These are phyloP conservation scores for Helenozyma rhizophorensis DNA, from an alignment of 805 yeast genomes.

Conservation along the genomic window DNA sequence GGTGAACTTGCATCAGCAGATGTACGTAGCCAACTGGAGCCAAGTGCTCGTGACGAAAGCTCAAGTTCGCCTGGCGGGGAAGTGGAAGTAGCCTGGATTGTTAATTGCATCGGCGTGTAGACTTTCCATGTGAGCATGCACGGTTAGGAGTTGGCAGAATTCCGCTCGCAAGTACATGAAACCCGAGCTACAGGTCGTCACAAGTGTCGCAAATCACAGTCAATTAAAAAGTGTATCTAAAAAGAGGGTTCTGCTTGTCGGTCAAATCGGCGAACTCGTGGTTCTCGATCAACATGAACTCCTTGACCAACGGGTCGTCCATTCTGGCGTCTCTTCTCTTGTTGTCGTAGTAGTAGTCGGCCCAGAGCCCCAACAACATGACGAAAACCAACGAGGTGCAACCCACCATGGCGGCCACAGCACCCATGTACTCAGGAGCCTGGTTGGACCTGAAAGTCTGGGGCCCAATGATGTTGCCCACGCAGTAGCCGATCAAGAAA, in stretches of 20 bases:
- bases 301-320: conserved; percentile 14
- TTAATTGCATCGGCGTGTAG: too few species aligned
- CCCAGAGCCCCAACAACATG: conserved; percentile 20
- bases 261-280: conserved; percentile 51
- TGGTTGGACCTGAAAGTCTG: conserved; percentile 42
- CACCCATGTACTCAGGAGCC: conserved; percentile 41
- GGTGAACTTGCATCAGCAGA: too few species aligned
- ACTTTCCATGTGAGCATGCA: too few species aligned
- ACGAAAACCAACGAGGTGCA: conserved; percentile 26
- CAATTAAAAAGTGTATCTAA: conserved; percentile 43
- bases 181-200: too few species aligned
- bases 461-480: conserved; percentile 55
- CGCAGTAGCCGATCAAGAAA: conserved; percentile 46
- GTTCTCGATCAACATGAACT: conserved; percentile 30
- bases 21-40: too few species aligned
- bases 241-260: conserved; percentile 49
- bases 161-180: too few species aligned
- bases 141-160: too few species aligned
- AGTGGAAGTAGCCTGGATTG: too few species aligned
- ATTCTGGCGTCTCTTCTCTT: conserved; percentile 28
- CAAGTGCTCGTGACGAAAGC: too few species aligned
- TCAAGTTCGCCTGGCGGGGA: too few species aligned
- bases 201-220: too few species aligned
- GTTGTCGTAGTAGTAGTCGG: conserved; percentile 31
- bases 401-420: conserved; percentile 36